These are phyloP conservation scores for Punctularia strigosozonata DNA, from an alignment of 768 basidiomycete species.

Conservation along the genomic window DNA sequence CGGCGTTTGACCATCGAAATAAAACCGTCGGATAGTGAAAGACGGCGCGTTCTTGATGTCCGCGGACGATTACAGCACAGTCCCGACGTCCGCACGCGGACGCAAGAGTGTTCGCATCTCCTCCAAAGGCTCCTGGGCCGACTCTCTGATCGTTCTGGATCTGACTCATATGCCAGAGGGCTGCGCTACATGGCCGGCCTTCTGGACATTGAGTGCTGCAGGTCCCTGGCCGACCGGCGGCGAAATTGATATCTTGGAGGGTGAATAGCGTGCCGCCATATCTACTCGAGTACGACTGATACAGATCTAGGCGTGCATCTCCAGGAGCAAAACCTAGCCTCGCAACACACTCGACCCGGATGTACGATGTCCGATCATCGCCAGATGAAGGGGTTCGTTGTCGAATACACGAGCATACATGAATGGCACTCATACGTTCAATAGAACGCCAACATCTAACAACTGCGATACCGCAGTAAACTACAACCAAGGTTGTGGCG, in stretches of 20 bases:
- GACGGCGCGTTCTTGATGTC: slow-evolving; percentile 43
- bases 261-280: slow-evolving; percentile 12
- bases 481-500: slow-evolving; percentile 54
- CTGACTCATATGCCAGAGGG: slow-evolving; percentile 50
- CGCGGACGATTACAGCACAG: slow-evolving; percentile 31
- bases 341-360: slow-evolving; percentile 39
- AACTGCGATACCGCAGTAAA: slow-evolving; percentile 39
- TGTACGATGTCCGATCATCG: slow-evolving; percentile 34
- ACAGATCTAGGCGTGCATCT: slow-evolving; percentile 33
- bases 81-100: slow-evolving; percentile 29
- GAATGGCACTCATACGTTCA: not conserved
- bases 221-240: slow-evolving; percentile 54
- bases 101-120: slow-evolving; percentile 44
- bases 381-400: not conserved
- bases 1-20: not conserved
- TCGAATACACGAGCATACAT: not conserved
- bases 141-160: slow-evolving; percentile 39
- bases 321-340: slow-evolving; percentile 31
- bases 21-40: slow-evolving; percentile 16
- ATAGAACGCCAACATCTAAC: slow-evolving; percentile 27
- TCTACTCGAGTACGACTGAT: not conserved
- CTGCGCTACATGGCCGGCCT: slow-evolving; percentile 53
- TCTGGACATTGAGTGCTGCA: slow-evolving; percentile 38
- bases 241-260: slow-evolving; percentile 53
- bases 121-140: slow-evolving; percentile 31